Conservation (phyloP, 352 stramenopile species). For the Phytophthora hybrid region DNA sequence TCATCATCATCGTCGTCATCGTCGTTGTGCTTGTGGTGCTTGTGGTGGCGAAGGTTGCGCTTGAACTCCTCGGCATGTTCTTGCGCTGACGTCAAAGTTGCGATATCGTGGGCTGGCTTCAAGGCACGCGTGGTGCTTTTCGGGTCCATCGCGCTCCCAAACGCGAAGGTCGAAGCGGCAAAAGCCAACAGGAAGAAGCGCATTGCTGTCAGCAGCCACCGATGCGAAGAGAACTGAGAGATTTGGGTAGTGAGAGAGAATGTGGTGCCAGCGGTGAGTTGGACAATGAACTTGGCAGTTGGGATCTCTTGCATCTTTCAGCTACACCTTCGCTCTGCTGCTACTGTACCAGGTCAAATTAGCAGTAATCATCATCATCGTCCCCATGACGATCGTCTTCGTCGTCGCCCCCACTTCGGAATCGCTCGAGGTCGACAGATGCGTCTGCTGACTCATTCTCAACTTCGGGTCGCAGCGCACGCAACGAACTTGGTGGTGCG, state of each 20-base stretch:
- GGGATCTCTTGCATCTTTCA: background rate
- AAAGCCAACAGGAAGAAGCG: background rate
- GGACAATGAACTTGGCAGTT: background rate
- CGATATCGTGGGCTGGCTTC: background rate
- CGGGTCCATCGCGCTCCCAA: background rate
- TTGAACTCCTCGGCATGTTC: background rate
- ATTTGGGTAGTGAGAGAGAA: background rate
- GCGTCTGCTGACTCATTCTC: background rate
- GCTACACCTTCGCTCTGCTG: background rate
- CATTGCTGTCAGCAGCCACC: background rate
- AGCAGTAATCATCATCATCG: background rate
- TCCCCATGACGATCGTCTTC: background rate
- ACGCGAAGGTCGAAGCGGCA: background rate
- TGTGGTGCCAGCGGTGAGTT: background rate
- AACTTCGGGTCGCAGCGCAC: background rate
- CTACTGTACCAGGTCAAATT: background rate
- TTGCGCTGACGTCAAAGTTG: background rate
- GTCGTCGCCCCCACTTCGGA: background rate
- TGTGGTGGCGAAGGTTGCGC: slow-evolving; percentile 12
- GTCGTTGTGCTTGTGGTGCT: slow-evolving; percentile 3
- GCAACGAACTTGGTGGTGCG: background rate
- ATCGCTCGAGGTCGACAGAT: background rate
- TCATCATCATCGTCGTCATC: slow-evolving; percentile 5
- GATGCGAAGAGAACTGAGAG: background rate
- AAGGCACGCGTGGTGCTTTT: background rate